A percentile compares a stretch with the other conserved stretches of the same genome.
These are phyloP conservation scores for Ilyonectria sp. DNA, from an alignment of 2,329 filamentous ascomycete species.

Conservation along the genomic window DNA sequence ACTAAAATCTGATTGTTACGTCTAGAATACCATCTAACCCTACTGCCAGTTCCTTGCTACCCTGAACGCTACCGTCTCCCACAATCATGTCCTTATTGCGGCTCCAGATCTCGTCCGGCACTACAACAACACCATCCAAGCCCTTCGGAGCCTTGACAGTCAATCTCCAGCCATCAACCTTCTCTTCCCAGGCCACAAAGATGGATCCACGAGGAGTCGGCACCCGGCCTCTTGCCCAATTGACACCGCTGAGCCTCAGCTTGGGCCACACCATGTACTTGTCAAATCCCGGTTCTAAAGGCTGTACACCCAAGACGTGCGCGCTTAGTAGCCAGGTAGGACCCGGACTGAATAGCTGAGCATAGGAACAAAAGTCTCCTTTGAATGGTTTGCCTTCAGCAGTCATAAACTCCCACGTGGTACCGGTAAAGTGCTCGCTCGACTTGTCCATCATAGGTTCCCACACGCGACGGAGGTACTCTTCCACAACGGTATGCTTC, in stretches of 20 bases:
- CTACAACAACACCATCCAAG: neutral
- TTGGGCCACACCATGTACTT: conserved; percentile 11
- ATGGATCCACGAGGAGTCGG: conserved; percentile 3
- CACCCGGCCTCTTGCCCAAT: conserved; percentile 15
- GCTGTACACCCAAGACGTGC: conserved; percentile 11
- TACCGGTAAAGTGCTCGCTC: conserved; percentile 18
- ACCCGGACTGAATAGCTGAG: conserved; percentile 13
- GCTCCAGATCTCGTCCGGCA: conserved; percentile 8
- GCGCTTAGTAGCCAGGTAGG: conserved; percentile 16
- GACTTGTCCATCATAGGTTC: conserved; percentile 12
- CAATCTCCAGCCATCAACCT: conserved; percentile 4
- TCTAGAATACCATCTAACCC: neutral
- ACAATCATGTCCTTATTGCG: neutral
- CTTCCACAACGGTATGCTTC: neutral
- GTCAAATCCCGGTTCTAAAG: conserved; percentile 1
- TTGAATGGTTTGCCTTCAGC: conserved; percentile 15
- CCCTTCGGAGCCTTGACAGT: conserved; percentile 1
- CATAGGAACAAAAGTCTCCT: conserved; percentile 13
- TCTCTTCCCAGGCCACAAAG: conserved; percentile 8
- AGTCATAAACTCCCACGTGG: conserved; percentile 19
- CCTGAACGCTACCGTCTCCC: neutral
- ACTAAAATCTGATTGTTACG: neutral
- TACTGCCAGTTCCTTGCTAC: neutral
- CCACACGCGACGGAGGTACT: conserved; percentile 15
- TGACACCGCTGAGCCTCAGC: neutral